phyloP scores from a whole-genome alignment of 345 rosid species.

The Rhizophora mangle region DNA sequence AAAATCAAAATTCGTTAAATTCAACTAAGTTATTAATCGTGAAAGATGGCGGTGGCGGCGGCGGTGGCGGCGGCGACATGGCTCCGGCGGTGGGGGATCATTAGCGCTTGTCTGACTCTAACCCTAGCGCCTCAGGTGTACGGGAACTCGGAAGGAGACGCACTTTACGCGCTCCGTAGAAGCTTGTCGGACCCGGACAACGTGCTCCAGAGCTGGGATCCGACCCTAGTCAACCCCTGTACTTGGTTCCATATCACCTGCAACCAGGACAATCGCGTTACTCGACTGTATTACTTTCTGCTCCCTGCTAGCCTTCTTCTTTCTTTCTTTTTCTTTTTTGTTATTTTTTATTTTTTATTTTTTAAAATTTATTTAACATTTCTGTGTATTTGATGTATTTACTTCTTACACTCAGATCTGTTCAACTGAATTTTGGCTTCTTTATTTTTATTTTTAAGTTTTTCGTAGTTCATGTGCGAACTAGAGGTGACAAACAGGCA shows the following conservation, averaged over 20 bases:
- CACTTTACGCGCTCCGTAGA: conserved; percentile 63
- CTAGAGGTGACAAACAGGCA: too few species aligned
- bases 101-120: conserved; percentile 13
- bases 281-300: conserved; percentile 57
- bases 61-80: too few species aligned
- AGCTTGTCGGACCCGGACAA: conserved; percentile 77
- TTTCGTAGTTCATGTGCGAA: too few species aligned
- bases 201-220: conserved; percentile 99
- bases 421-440: too few species aligned
- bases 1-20: too few species aligned
- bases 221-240: conserved; percentile 90
- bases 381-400: too few species aligned
- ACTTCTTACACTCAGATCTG: too few species aligned
- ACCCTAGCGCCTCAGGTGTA: conserved; percentile 30
- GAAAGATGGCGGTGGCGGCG: too few species aligned
- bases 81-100: too few species aligned
- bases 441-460: too few species aligned
- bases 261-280: conserved; percentile 82
- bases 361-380: not conserved
- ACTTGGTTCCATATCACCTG: conserved; percentile 99
- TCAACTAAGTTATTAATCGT: too few species aligned
- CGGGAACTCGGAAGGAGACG: conserved; percentile 88
- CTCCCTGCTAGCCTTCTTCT: not conserved
- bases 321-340: not conserved
- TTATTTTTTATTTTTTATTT: not conserved